Percentiles rank a stretch among this genome's conserved stretches.
Evolutionary conservation across 2,329 filamentous ascomycete genomes (phyloP).

Genomic region (Penicillium sp.): DNA sequence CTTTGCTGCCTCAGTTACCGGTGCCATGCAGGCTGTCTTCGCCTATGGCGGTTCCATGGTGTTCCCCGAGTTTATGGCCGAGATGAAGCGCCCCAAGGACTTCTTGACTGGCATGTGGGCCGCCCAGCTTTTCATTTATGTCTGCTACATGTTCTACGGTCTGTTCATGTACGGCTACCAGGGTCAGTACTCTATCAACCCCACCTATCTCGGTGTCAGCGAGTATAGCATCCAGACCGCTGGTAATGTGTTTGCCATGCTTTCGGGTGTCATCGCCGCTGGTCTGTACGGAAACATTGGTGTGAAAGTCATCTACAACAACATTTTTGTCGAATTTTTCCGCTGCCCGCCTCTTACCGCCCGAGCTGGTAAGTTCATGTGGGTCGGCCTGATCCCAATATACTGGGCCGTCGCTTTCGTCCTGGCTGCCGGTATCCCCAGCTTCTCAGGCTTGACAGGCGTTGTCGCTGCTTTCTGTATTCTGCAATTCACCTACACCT

Average conservation of each 20-base stretch:
- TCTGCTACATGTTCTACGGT: constrained; percentile 37
- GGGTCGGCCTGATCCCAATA: constrained; percentile 52
- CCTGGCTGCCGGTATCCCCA: constrained; percentile 56
- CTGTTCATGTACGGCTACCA: constrained; percentile 39
- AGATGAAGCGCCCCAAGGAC: constrained; percentile 39
- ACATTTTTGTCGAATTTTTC: constrained; percentile 54
- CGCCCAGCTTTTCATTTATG: constrained; percentile 39
- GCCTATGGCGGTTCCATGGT: constrained; percentile 46
- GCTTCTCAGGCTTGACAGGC: constrained; percentile 49
- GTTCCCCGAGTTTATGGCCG: constrained; percentile 48
- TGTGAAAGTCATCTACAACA: constrained; percentile 50
- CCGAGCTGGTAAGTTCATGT: constrained; percentile 52
- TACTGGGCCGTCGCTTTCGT: constrained; percentile 61
- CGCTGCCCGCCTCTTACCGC: constrained; percentile 50
- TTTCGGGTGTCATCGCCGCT: constrained; percentile 46
- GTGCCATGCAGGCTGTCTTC: constrained; percentile 22
- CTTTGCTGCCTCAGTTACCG: constrained; percentile 7
- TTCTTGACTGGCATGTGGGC: constrained; percentile 38
- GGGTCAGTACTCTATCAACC: constrained; percentile 46
- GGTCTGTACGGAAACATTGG: constrained; percentile 56
- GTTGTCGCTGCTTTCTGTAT: constrained; percentile 57
- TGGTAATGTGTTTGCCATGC: constrained; percentile 46
- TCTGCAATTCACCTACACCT: constrained; percentile 60
- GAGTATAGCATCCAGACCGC: constrained; percentile 50
- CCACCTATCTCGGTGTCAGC: constrained; percentile 35